Evolutionary conservation across 2,329 filamentous ascomycete genomes (phyloP), one percentile per base, ranked within the genome.

Genomic region (Apiospora kogelbergensis): DNA sequence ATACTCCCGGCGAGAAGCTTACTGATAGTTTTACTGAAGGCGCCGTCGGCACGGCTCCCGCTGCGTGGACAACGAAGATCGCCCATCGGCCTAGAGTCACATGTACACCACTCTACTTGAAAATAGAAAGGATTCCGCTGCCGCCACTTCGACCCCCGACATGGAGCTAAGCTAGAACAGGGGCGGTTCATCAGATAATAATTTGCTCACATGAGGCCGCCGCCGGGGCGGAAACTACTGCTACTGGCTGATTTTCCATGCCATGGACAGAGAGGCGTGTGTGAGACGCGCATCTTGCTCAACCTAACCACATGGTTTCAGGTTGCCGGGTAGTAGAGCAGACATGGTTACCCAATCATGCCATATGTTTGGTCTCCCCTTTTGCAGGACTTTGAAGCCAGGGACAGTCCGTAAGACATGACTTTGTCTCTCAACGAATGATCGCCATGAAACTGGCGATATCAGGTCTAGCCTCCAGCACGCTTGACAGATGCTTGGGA

Each of bases 1-100:
- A 30, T 11, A 20, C 9, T 22, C 53, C 37, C 30, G 30, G 53
- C 17, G 53, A n/a, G 33, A 33, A 37, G 53, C 53, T 60, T 5
- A 13, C 30, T 11, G 33, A 20, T 5, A 60, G 17, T 17, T 10
- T 30, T 37, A 9, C 15, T 37, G 7, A 65, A 65, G 63, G 41
- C 41, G 63, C 63, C 41, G 63, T 65, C 63, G 63, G 63, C 63
- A 45, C 63, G 63, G 63, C 6, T 30, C 45, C 63, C 63, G 53
- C 20, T 37, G 53, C 17, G 30, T 60, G 53, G 53, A 26, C 30
- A 37, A 13, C 20, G 30, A 37, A 60, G 30, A 60, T 37, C 48
- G 20, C 7, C 26, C 26, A 20, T 57, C 53, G 10, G 53, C 37
- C 7, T 60, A 60, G 33, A 37, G n/a, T 60, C 53, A 60, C 53